phyloP scores from a whole-genome alignment of 345 rosid genomes.

The Mallotus nudiflorus region DNA sequence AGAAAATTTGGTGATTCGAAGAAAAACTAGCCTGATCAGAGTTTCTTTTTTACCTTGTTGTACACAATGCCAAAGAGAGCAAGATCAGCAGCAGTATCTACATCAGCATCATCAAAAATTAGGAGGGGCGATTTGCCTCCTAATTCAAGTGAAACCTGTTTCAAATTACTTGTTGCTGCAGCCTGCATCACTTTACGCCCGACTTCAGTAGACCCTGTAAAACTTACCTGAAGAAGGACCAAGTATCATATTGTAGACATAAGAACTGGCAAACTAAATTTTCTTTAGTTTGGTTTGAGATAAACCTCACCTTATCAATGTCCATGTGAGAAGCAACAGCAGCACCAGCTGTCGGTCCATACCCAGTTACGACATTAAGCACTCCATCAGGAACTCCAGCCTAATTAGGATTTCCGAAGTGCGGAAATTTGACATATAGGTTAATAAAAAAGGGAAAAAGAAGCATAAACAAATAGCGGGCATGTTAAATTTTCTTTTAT shows the following conservation, averaged over 20 bases:
- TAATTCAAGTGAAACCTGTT: constrained; percentile 65
- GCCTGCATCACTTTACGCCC: constrained; percentile 74
- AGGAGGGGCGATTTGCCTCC: constrained; percentile 88
- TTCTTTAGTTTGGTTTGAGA: not conserved
- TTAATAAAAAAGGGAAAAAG: not conserved
- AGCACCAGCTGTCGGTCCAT: constrained; percentile 76
- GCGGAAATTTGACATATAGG: too few species aligned
- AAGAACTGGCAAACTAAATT: not conserved
- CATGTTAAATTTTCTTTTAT: too few species aligned
- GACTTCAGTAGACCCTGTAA: constrained; percentile 84
- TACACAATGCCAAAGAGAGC: constrained; percentile 49
- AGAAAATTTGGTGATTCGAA: not conserved
- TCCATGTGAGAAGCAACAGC: constrained; percentile 81
- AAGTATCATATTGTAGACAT: not conserved
- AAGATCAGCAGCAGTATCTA: constrained; percentile 52
- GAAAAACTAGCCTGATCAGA: not conserved
- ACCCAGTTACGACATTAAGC: constrained; percentile 73
- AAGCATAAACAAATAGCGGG: too few species aligned
- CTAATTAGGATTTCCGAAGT: constrained; percentile 26
- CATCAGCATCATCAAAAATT: constrained; percentile 77
- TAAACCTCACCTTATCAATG: constrained; percentile 54
- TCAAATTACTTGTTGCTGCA: constrained; percentile 75
- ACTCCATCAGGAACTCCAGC: constrained; percentile 92
- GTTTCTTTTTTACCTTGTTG: constrained; percentile 51
- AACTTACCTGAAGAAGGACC: constrained; percentile 49